A percentile compares a stretch with the other conserved stretches of the same genome.
phyloP scores from a whole-genome alignment of 2,329 filamentous ascomycete genomes.

The Fusarium sp. region DNA sequence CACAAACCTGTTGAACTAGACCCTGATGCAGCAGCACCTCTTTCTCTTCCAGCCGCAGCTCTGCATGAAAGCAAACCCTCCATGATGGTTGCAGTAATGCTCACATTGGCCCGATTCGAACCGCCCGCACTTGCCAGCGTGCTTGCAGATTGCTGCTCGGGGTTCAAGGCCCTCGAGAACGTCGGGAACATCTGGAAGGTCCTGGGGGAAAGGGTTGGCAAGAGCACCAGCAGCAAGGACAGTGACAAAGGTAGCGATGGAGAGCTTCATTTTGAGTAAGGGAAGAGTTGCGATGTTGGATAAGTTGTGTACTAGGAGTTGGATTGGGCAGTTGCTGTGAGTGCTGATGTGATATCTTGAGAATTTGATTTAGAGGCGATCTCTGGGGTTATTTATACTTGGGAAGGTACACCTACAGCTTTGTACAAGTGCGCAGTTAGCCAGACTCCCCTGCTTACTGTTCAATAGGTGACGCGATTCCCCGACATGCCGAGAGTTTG shows the following conservation, averaged over 20 bases:
- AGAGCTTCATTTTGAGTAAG: slow-evolving; percentile 3
- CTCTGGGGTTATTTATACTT: no score
- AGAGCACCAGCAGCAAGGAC: not conserved
- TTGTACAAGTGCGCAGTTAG: no score
- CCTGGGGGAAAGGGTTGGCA: slow-evolving; percentile 8
- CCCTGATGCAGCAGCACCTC: slow-evolving; percentile 13
- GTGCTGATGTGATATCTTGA: no score
- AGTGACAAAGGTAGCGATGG: not conserved
- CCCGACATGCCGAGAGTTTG: no score
- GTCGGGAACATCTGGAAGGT: not conserved
- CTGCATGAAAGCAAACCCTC: slow-evolving; percentile 15
- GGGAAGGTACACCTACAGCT: no score
- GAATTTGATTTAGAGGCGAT: no score
- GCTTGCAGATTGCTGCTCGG: slow-evolving; percentile 10
- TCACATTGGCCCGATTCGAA: slow-evolving; percentile 12
- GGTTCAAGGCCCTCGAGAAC: not conserved
- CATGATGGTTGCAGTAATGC: slow-evolving; percentile 11
- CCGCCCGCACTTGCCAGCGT: slow-evolving; percentile 7
- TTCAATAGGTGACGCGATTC: no score
- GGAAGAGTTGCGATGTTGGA: no score
- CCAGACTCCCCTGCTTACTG: no score
- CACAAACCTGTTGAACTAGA: no score
- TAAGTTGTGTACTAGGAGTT: no score
- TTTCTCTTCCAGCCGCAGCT: slow-evolving; percentile 4
- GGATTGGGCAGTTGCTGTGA: no score